phyloP scores from a whole-genome alignment of 2,329 filamentous ascomycete species.

The Scolecobasidium constrictum region DNA sequence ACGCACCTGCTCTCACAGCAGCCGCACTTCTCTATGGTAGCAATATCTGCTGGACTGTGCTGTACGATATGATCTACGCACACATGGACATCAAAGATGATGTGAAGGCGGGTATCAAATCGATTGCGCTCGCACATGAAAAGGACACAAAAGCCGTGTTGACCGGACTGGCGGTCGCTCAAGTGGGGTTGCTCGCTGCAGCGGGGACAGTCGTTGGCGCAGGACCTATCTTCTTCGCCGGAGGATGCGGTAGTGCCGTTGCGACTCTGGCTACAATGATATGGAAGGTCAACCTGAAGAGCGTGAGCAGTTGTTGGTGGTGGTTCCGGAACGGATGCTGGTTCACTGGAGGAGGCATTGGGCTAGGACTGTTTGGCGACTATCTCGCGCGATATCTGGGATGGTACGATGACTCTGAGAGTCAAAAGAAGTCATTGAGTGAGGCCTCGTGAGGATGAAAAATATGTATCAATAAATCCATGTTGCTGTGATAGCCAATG shows the following conservation, averaged over 20 bases:
- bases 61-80: conserved; percentile 90
- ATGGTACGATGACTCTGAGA: background rate
- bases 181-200: conserved; percentile 58
- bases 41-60: conserved; percentile 74
- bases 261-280: conserved; percentile 48
- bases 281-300: conserved; percentile 45
- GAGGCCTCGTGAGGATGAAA: too few species aligned
- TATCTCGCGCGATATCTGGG: conserved; percentile 24
- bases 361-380: conserved; percentile 43
- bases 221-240: conserved; percentile 47
- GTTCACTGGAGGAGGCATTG: conserved; percentile 49
- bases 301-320: conserved; percentile 49
- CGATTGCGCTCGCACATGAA: conserved; percentile 71
- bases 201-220: conserved; percentile 54
- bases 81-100: conserved; percentile 88
- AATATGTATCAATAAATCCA: too few species aligned
- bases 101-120: conserved; percentile 77
- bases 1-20: conserved; percentile 50
- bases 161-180: conserved; percentile 55
- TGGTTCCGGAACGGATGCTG: conserved; percentile 54
- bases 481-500: too few species aligned
- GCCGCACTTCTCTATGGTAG: conserved; percentile 63
- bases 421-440: too few species aligned
- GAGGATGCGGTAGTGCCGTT: conserved; percentile 46
- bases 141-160: conserved; percentile 67